These are phyloP conservation scores for Myxozyma udenii DNA, from an alignment of 805 yeast species.

Conservation along the genomic window DNA sequence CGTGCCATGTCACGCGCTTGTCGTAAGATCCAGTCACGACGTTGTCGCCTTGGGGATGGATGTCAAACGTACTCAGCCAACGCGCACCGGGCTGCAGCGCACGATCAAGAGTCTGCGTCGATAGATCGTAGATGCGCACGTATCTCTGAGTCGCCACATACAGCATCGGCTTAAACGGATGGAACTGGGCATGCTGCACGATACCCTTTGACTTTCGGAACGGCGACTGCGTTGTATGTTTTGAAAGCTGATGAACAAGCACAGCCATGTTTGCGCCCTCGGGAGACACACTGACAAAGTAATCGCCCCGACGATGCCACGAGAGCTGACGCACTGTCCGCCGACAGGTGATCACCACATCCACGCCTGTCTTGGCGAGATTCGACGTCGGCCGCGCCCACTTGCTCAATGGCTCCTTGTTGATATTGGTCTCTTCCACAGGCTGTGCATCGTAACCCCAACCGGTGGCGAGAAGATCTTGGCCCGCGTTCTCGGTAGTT, in stretches of 20 bases:
- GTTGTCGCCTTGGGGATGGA: conserved; percentile 93
- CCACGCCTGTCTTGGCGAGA: conserved; percentile 61
- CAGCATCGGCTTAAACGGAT: conserved; percentile 90
- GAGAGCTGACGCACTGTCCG: conserved; percentile 72
- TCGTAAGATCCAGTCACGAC: conserved; percentile 89
- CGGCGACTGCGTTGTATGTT: conserved; percentile 93
- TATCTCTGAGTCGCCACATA: conserved; percentile 86
- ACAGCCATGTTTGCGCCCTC: conserved; percentile 85
- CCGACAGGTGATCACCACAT: conserved; percentile 63
- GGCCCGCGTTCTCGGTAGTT: conserved; percentile 77
- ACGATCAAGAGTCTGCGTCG: conserved; percentile 78
- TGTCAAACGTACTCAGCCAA: conserved; percentile 86
- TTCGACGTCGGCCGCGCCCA: conserved; percentile 56
- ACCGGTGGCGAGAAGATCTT: conserved; percentile 77
- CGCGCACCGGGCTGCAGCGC: conserved; percentile 92
- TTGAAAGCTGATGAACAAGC: conserved; percentile 88
- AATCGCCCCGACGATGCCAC: conserved; percentile 98
- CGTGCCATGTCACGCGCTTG: conserved; percentile 96
- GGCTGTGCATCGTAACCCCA: conserved; percentile 70
- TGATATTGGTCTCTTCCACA: conserved; percentile 35
- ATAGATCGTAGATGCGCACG: conserved; percentile 82
- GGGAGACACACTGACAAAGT: conserved; percentile 95
- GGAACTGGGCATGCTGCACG: conserved; percentile 94
- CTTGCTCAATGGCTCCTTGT: conserved; percentile 55
- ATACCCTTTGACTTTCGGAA: conserved; percentile 90